These are phyloP conservation scores for Podospora comata DNA, from an alignment of 495 filamentous ascomycete genomes.

Conservation along the genomic window DNA sequence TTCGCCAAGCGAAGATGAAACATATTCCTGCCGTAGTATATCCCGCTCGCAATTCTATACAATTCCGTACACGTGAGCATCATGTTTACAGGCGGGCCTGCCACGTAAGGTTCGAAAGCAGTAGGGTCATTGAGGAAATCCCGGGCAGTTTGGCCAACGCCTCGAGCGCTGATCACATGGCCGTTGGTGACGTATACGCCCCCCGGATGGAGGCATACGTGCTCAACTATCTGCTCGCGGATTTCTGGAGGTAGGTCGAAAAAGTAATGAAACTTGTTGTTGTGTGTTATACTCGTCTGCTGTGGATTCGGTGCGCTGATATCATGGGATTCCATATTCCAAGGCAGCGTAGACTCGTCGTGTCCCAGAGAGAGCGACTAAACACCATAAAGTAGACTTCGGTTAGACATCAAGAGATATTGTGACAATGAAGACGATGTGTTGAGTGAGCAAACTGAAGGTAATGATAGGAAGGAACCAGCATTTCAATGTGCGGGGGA, in stretches of 20 bases:
- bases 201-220: constrained; percentile 19
- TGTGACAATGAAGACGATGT: no score
- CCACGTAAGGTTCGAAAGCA: not conserved
- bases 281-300: not conserved
- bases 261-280: constrained; percentile 10
- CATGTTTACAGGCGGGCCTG: constrained; percentile 23
- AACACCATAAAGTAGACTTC: not conserved
- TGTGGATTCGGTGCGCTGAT: not conserved
- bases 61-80: constrained; percentile 37
- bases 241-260: constrained; percentile 23
- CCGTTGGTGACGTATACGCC: not conserved
- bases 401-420: not conserved
- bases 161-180: not conserved
- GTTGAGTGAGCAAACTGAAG: not conserved
- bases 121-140: not conserved
- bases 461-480: no score
- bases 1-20: constrained; percentile 32
- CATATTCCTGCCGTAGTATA: constrained; percentile 36
- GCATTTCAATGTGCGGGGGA: no score
- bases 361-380: not conserved
- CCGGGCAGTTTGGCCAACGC: not conserved
- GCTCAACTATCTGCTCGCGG: constrained; percentile 20
- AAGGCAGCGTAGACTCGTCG: not conserved
- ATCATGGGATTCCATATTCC: not conserved
- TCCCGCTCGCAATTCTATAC: constrained; percentile 33